Evolutionary conservation across 257 asterid genomes (phyloP).

Genomic region (Schizonepeta tenuifolia): DNA sequence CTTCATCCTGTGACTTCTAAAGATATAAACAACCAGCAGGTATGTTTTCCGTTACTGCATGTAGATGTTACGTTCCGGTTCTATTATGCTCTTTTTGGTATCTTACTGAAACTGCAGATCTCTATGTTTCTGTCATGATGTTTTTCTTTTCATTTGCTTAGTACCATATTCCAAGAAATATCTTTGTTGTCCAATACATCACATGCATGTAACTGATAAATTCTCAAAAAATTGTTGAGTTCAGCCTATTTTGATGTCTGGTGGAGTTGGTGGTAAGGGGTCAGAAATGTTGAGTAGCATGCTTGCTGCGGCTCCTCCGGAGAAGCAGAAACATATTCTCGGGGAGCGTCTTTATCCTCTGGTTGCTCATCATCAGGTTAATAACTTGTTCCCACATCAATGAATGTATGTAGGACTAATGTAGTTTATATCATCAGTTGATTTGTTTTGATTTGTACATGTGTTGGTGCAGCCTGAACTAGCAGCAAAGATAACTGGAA

Average conservation of each 20-base stretch:
- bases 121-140: not conserved
- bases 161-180: not conserved
- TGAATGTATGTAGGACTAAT: not conserved
- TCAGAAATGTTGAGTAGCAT: constrained; percentile 62
- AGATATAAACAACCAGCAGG: constrained; percentile 66
- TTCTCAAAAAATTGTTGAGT: not conserved
- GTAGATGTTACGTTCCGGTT: not conserved
- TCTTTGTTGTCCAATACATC: not conserved
- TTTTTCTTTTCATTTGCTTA: not conserved
- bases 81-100: not conserved
- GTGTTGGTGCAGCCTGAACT: constrained; percentile 64
- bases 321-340: constrained; percentile 71
- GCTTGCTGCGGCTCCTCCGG: constrained; percentile 73
- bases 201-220: not conserved
- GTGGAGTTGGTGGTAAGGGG: constrained; percentile 51
- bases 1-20: constrained; percentile 46
- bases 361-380: constrained; percentile 63
- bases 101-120: not conserved
- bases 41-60: constrained; percentile 29
- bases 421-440: not conserved
- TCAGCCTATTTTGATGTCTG: constrained; percentile 36
- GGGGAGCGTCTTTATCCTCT: constrained; percentile 84
- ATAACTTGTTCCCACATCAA: not conserved
- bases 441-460: constrained; percentile 4
- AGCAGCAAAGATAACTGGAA: constrained; percentile 83